A percentile compares a stretch with the other conserved stretches of the same genome.
Conservation (phyloP, 2,329 filamentous ascomycete genomes). For the Fusarium sublunatum region DNA sequence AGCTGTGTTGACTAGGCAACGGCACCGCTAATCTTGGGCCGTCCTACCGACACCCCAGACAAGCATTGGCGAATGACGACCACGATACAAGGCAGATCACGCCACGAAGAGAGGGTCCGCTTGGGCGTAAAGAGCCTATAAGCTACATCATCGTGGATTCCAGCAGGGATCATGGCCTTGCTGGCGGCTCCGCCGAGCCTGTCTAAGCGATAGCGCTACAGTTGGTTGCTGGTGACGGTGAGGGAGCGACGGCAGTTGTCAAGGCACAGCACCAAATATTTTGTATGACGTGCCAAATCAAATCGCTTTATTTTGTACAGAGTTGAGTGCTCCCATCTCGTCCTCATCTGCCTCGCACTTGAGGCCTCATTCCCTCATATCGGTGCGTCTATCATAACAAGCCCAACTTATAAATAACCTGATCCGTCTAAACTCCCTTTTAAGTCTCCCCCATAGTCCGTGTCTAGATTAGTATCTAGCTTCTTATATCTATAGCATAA, state of each 20-base stretch:
- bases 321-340: constrained; percentile 44
- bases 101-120: constrained; percentile 39
- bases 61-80: constrained; percentile 37
- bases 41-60: constrained; percentile 25
- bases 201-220: constrained; percentile 11
- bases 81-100: constrained; percentile 43
- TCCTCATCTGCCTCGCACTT: neutral
- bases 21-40: constrained; percentile 13
- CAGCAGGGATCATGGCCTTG: constrained; percentile 35
- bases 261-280: constrained; percentile 6
- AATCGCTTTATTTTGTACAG: constrained; percentile 48
- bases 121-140: constrained; percentile 28
- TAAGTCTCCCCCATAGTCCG: constrained; percentile 10
- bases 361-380: constrained; percentile 32
- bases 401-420: constrained; percentile 37
- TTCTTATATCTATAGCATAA: constrained; percentile 29
- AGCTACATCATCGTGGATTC: constrained; percentile 36
- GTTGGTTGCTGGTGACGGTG: constrained; percentile 22
- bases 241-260: constrained; percentile 17
- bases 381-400: constrained; percentile 42
- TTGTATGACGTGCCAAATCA: constrained; percentile 41
- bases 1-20: constrained; percentile 43
- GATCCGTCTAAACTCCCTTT: constrained; percentile 40
- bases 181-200: constrained; percentile 25
- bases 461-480: constrained; percentile 32